phyloP scores from a whole-genome alignment of 1,284 basidiomycete genomes.

The Moesziomyces antarcticus region DNA sequence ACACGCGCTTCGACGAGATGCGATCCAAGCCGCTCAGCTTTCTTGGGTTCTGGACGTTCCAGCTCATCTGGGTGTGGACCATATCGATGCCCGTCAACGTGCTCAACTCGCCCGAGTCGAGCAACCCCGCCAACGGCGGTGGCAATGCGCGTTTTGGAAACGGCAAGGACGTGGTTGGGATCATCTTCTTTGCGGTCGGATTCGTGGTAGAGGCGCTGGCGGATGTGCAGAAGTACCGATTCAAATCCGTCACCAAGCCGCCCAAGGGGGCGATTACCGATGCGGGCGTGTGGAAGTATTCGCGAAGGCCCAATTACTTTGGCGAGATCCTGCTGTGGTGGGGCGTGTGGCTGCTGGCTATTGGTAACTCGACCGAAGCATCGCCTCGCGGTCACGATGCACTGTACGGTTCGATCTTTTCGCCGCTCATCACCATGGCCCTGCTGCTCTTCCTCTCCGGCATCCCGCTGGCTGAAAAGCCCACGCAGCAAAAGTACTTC shows the following conservation, averaged over 20 bases:
- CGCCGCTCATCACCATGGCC: constrained; percentile 62
- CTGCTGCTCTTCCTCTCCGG: constrained; percentile 73
- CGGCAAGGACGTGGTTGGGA: constrained; percentile 75
- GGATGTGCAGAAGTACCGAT: constrained; percentile 74
- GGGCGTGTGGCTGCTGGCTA: constrained; percentile 53
- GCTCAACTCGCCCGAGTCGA: constrained; percentile 58
- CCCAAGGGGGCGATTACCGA: constrained; percentile 60
- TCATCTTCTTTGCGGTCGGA: constrained; percentile 76
- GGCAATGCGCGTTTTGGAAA: constrained; percentile 47
- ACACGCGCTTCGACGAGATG: constrained; percentile 65
- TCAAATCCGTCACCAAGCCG: constrained; percentile 50
- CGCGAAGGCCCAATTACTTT: constrained; percentile 77
- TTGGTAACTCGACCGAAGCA: constrained; percentile 34
- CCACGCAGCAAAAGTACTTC: constrained; percentile 76
- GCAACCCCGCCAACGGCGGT: constrained; percentile 38
- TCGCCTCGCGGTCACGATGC: constrained; percentile 34
- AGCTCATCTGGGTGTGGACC: constrained; percentile 61
- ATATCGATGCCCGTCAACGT: constrained; percentile 56
- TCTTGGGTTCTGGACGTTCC: constrained; percentile 52
- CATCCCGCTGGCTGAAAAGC: constrained; percentile 79
- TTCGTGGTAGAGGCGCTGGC: constrained; percentile 75
- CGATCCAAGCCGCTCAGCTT: constrained; percentile 52
- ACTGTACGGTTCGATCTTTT: constrained; percentile 57
- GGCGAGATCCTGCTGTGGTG: constrained; percentile 74
- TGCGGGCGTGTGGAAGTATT: constrained; percentile 47